Evolutionary conservation across 139 green algal genomes (phyloP), one percentile per base, ranked within the genome.

Genomic region (Edaphochlamys debaryana): DNA sequence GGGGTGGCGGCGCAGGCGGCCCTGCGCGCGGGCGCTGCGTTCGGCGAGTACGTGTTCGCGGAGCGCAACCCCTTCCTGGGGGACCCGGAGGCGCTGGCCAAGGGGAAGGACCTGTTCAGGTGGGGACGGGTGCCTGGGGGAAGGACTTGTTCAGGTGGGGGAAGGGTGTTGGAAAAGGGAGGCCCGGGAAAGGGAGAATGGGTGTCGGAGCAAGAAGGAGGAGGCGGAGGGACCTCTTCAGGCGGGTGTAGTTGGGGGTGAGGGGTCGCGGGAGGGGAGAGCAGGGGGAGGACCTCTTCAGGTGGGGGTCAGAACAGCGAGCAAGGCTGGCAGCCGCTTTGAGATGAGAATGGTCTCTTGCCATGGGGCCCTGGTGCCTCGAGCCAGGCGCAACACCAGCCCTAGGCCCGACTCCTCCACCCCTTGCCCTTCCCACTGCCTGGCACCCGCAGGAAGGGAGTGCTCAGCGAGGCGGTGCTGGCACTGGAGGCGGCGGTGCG

Each of bases 401-500:
- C n/a, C n/a, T n/a, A n/a, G n/a, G n/a, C n/a, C n/a, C n/a, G n/a
- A n/a, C n/a, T n/a, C n/a, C n/a, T n/a, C n/a, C n/a, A n/a, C n/a
- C n/a, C n/a, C n/a, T n/a, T n/a, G n/a, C 45, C 45, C 45, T 69
- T 4, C n/a, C 63, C 4, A 29, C 15, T 70, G 11, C 52, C 54
- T 13, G 37, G 5, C 48, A 19, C 58, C n/a, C 73, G 76, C 91
- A 79, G 87, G 69, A 83, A 86, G 9, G 97, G 97, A 7, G 73
- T 98, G 66, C 89, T 99, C 67, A 94, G 80, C 27, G 97, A 99
- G 79, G 97, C 98, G 3, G 93, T 94, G 7, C 92, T 99, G 74
- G 98, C 98, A 20, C 86, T 99, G 62, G 98, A 99, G 84, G 98
- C 98, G 11, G 97, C 95, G 86, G 95, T 98, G 48, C 45, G 74